Base-by-base conservation (phyloP, 179 eudicot genomes). In the Silene vulgaris region DNA sequence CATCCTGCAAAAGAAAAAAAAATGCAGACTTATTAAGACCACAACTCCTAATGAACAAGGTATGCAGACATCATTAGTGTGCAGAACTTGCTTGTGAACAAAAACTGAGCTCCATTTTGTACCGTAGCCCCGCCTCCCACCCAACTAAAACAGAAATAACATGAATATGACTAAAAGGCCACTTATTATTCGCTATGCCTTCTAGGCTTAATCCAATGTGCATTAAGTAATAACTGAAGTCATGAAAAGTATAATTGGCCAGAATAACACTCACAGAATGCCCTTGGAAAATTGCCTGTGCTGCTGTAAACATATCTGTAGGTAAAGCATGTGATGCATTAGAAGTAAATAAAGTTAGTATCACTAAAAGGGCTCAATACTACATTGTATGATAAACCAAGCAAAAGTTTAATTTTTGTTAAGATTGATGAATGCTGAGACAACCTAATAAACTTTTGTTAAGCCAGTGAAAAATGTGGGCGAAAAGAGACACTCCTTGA, bases 301-400 rank as follows among this genome's bases (percentile, higher is more conserved):
- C 84, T 73, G 97, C 93, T 76, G 87, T 88, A 81, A 96, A 75
- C 76, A 89, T 78, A 91, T 93, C 99, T 96, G 97, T 82, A 82
- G 73, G 64, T 65, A 78, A 77, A 57, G 54, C 63, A 75, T 48
- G 65, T n/a, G 32, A 35, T 52, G 52, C n/a, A 61, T 69, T 26
- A 74, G 54, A 32, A 30, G 48, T 73, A 56, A 69, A 74, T 61
- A 60, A 16, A 37, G 60, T 30, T 69, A 66, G 37, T 40, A 17
- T 19, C 12, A 66, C 12, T 1, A 4, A 67, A 17, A 43, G 40
- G 32, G 11, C 19, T 43, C 19, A 14, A 57, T 56, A 54, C 21
- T 43, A 57, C 26, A 40, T 11, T 4, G 13, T 23, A 65, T 1
- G 8, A n/a, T 43, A 35, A 19, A 19, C 66, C 37, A 4, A 35